These are phyloP conservation scores for Biancaea sappan DNA, from an alignment of 306 rosid genomes.

Conservation along the genomic window DNA sequence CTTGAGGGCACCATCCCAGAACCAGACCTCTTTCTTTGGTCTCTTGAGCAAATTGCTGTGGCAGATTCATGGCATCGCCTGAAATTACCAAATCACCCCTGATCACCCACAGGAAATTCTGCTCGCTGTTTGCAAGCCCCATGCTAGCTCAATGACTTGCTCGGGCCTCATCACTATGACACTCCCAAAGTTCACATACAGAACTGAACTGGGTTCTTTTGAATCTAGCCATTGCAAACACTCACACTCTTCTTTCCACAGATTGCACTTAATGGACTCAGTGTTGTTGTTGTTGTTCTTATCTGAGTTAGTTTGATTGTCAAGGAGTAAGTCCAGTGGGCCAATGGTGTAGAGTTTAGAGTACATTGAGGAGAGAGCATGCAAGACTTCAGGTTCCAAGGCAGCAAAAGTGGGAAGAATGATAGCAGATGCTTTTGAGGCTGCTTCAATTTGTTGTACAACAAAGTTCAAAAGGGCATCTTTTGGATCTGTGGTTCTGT, in stretches of 20 bases:
- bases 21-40: conserved; percentile 43
- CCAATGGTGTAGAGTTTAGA: conserved; percentile 47
- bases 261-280: conserved; percentile 34
- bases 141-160: conserved; percentile 52
- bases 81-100: conserved; percentile 52
- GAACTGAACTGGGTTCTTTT: conserved; percentile 41
- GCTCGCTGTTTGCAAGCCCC: conserved; percentile 48
- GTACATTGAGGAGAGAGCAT: conserved; percentile 39
- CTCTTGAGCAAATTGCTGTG: conserved; percentile 28
- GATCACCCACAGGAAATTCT: conserved; percentile 50
- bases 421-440: conserved; percentile 48
- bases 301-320: conserved; percentile 4
- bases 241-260: conserved; percentile 52
- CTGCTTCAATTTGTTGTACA: conserved; percentile 28
- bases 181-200: conserved; percentile 52
- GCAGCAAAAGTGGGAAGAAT: conserved; percentile 43
- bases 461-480: conserved; percentile 36
- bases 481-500: conserved; percentile 38
- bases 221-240: conserved; percentile 56
- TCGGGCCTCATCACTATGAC: conserved; percentile 40
- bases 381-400: conserved; percentile 40
- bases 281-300: background rate
- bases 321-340: conserved; percentile 46
- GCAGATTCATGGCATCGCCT: conserved; percentile 34
- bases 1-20: conserved; percentile 58